These are phyloP conservation scores for Ogataea siamensis DNA, from an alignment of 805 yeast species.

Conservation along the genomic window DNA sequence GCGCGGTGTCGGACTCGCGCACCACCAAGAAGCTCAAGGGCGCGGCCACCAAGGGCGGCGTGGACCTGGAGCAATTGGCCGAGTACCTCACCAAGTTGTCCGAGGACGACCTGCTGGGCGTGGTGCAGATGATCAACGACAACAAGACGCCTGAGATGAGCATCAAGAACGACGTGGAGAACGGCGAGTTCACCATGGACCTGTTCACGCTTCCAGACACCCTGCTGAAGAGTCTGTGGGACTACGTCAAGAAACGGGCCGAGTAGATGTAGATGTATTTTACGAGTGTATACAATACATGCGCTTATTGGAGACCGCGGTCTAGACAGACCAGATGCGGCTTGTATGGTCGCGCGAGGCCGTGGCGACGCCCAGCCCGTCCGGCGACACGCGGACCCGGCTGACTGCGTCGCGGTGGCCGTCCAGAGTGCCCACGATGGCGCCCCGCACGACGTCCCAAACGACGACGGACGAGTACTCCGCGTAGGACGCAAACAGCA, in stretches of 20 bases:
- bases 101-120: constrained; percentile 91
- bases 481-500: constrained; percentile 71
- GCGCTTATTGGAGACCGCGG: constrained; percentile 2
- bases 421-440: constrained; percentile 61
- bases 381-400: constrained; percentile 63
- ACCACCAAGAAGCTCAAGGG: constrained; percentile 50
- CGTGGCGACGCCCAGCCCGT: constrained; percentile 75
- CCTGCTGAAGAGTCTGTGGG: constrained; percentile 89
- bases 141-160: constrained; percentile 94
- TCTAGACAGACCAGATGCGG: constrained; percentile 54
- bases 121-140: constrained; percentile 97
- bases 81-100: constrained; percentile 81
- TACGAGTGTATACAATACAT: constrained; percentile 13
- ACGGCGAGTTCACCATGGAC: constrained; percentile 97
- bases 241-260: constrained; percentile 75
- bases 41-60: constrained; percentile 64
- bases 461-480: constrained; percentile 65
- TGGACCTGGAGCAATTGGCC: constrained; percentile 89
- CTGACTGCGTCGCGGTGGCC: constrained; percentile 64
- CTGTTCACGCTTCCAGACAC: constrained; percentile 90
- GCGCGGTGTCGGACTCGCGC: constrained; percentile 35
- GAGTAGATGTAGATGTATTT: constrained; percentile 20
- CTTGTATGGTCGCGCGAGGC: constrained; percentile 80
- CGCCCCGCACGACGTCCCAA: constrained; percentile 73
- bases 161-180: constrained; percentile 91